These are phyloP conservation scores for Vitis hybrid DNA, from an alignment of 177 flowering plant species.

Conservation along the genomic window DNA sequence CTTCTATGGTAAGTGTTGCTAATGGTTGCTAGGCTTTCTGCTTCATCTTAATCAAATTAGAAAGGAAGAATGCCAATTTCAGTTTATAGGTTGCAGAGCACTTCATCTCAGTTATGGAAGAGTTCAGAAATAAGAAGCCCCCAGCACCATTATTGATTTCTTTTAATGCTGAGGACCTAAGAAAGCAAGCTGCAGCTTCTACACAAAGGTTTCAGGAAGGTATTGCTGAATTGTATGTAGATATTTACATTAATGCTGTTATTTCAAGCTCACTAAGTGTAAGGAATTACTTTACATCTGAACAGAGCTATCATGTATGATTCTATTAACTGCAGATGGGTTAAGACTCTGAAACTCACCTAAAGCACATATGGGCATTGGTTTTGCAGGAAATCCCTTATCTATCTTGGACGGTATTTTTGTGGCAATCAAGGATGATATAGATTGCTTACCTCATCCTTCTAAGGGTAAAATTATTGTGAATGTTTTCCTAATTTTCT, in stretches of 20 bases:
- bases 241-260: background rate
- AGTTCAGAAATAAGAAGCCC: constrained; percentile 55
- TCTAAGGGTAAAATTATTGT: constrained; percentile 48
- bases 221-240: constrained; percentile 19
- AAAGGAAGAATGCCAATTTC: constrained; percentile 11
- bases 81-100: constrained; percentile 80
- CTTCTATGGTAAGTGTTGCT: constrained; percentile 54
- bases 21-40: background rate
- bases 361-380: background rate
- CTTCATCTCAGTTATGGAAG: constrained; percentile 68
- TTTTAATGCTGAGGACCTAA: constrained; percentile 64
- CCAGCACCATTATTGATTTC: constrained; percentile 65
- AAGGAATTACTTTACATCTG: background rate
- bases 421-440: constrained; percentile 95
- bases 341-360: background rate
- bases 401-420: constrained; percentile 91
- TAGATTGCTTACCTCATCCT: constrained; percentile 82
- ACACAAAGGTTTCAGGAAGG: constrained; percentile 90
- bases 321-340: background rate
- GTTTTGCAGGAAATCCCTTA: constrained; percentile 68
- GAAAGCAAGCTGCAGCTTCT: constrained; percentile 94
- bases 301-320: background rate
- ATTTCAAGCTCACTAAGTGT: background rate
- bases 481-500: background rate
- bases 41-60: constrained; percentile 7